Evolutionary conservation across 2,329 filamentous ascomycete genomes (phyloP), one percentile per base, ranked within the genome.

Genomic region (Fonsecaea pedrosoi): DNA sequence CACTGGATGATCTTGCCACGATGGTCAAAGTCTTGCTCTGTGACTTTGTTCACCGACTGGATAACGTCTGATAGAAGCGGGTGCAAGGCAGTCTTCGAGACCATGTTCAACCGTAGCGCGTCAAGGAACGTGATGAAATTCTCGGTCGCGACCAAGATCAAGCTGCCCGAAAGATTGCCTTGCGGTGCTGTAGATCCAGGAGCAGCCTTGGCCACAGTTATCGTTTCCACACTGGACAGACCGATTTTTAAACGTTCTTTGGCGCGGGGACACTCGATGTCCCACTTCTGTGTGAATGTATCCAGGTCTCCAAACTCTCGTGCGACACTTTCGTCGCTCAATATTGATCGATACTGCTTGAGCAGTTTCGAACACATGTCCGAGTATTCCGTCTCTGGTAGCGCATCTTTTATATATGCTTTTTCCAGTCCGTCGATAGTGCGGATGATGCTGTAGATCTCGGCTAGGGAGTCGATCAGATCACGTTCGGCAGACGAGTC

Each of bases 91-190:
- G 98, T 94, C 77, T 99, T 99, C 56, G 94, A 94, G 10, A 96
- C 84, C 74, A 98, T 88, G 54, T 94, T 94, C 62, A 99, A 87
- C 77, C 94, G 94, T 73, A 99, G 86, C 15, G 95, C 96, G 77
- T 99, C 95, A 60, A 99, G 86, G 76, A 99, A 94, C 0, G 95
- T 99, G 78, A 99, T 99, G 78, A 99, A 99, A 78, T 97, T 96
- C 78, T 99, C 94, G 0, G 94, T 98, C 1, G 95, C 95, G 70
- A 94, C 90, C 50, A 96, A 83, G 66, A 98, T 96, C 40, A 97
- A 80, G 54, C 82, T 84, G 45, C 85, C 85, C n/a, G 85, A 85
- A 56, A 77, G 75, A 58, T 78, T 76, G 54, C 73, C 69, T 25
- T 64, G 42, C 7, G 64, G 54, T 8, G 66, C 55, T 25, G 66